phyloP scores from a whole-genome alignment of 139 green algal species.

The Edaphochlamys debaryana region DNA sequence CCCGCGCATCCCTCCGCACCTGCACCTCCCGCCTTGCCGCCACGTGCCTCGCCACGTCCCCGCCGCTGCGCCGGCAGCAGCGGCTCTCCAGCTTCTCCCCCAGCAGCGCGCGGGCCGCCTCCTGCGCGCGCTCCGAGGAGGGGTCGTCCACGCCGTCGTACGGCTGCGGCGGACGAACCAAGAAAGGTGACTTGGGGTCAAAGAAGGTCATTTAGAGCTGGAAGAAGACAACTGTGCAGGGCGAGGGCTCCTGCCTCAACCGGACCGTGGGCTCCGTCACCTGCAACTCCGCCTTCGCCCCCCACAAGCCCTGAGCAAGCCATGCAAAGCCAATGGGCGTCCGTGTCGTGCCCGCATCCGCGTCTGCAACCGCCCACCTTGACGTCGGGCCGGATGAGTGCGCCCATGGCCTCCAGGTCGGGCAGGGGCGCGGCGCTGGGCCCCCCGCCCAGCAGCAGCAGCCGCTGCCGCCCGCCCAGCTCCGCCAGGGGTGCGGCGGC shows the following conservation, averaged over 20 bases:
- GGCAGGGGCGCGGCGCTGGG: constrained; percentile 10
- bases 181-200: no score
- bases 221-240: no score
- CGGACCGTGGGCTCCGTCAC: no score
- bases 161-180: no score
- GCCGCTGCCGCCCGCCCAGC: constrained; percentile 47
- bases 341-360: no score
- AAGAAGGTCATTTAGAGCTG: no score
- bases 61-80: constrained; percentile 12
- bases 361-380: no score
- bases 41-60: constrained; percentile 6
- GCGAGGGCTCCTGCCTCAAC: no score
- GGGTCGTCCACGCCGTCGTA: constrained; percentile 7
- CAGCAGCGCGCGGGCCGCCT: constrained; percentile 14
- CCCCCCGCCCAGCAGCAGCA: constrained; percentile 58
- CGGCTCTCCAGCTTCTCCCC: constrained; percentile 39
- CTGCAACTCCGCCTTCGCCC: no score
- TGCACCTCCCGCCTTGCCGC: constrained; percentile 46
- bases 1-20: no score
- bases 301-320: no score
- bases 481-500: constrained; percentile 19
- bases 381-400: constrained; percentile 37
- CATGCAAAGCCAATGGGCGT: no score
- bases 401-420: constrained; percentile 4
- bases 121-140: background rate